Percentiles rank a stretch among this genome's conserved stretches.
Evolutionary conservation across 2,329 filamentous ascomycete genomes (phyloP).

Genomic region (Cadophora sp.): DNA sequence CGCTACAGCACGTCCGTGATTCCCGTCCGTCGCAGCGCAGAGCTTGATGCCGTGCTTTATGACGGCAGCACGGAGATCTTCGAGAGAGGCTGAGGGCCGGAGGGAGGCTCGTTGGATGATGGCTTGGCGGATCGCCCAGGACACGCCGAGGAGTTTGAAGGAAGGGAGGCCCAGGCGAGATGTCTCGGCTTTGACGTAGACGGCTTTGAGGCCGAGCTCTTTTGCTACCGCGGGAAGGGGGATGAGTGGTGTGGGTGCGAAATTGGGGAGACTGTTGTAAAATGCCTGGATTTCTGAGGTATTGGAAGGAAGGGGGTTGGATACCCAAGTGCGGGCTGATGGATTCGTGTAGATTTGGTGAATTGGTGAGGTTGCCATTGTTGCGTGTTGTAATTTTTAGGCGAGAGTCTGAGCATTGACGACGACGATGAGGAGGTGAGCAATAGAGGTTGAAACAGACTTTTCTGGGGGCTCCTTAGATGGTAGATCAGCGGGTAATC

Average conservation of each 20-base stretch:
- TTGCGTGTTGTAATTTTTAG: neutral
- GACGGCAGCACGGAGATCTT: conserved; percentile 35
- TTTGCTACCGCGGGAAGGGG: conserved; percentile 59
- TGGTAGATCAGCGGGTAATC: neutral
- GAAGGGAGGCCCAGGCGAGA: conserved; percentile 71
- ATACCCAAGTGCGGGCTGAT: conserved; percentile 6
- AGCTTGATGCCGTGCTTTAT: conserved; percentile 54
- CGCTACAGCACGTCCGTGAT: conserved; percentile 77
- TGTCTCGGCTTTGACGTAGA: conserved; percentile 76
- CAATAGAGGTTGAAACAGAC: neutral
- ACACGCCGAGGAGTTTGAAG: conserved; percentile 83
- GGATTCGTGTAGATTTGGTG: conserved; percentile 22
- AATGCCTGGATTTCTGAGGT: conserved; percentile 47
- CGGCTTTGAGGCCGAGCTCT: conserved; percentile 60
- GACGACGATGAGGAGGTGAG: neutral
- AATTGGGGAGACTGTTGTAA: conserved; percentile 52
- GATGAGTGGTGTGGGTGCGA: conserved; percentile 39
- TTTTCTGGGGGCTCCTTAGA: neutral
- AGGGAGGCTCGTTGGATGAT: conserved; percentile 54
- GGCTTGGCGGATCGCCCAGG: conserved; percentile 72
- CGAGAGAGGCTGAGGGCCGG: conserved; percentile 33
- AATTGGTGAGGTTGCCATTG: neutral
- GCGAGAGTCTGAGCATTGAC: neutral
- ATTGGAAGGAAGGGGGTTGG: neutral
- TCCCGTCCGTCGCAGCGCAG: conserved; percentile 73